Evolutionary conservation across 164 flowering plant species (phyloP).

Genomic region (Vitis amurensis): DNA sequence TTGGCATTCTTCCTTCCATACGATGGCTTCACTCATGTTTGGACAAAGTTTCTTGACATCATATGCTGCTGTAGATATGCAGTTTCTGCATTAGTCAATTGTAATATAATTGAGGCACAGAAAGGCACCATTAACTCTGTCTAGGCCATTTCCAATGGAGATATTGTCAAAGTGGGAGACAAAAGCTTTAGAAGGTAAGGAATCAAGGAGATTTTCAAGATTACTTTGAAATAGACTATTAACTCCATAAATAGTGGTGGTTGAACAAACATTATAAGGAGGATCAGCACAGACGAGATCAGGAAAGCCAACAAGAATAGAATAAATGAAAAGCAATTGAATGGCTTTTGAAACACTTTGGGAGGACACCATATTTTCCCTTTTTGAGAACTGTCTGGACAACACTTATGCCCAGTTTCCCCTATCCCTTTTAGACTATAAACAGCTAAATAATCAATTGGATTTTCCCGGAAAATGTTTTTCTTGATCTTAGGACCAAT

Average conservation of each 20-base stretch:
- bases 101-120: constrained; percentile 28
- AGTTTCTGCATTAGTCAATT: constrained; percentile 9
- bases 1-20: constrained; percentile 36
- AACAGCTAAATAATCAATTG: too few relatives aligned
- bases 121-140: constrained; percentile 27
- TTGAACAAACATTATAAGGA: constrained; percentile 1
- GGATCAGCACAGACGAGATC: constrained; percentile 9
- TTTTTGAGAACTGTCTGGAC: too few relatives aligned
- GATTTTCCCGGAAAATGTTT: too few relatives aligned
- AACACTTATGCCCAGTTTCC: too few relatives aligned
- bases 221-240: constrained; percentile 10
- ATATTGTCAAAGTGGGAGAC: constrained; percentile 12
- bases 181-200: constrained; percentile 20
- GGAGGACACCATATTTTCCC: not conserved
- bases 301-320: not conserved
- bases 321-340: not conserved
- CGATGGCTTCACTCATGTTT: constrained; percentile 19
- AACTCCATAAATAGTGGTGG: not conserved
- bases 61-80: constrained; percentile 29
- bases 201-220: constrained; percentile 14
- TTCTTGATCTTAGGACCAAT: too few relatives aligned
- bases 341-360: not conserved
- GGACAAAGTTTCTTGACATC: constrained; percentile 19
- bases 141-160: constrained; percentile 14
- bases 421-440: too few relatives aligned